Evolutionary conservation across 2,329 filamentous ascomycete genomes (phyloP), one percentile per base, ranked within the genome.

Genomic region (Aspergillus proliferans): DNA sequence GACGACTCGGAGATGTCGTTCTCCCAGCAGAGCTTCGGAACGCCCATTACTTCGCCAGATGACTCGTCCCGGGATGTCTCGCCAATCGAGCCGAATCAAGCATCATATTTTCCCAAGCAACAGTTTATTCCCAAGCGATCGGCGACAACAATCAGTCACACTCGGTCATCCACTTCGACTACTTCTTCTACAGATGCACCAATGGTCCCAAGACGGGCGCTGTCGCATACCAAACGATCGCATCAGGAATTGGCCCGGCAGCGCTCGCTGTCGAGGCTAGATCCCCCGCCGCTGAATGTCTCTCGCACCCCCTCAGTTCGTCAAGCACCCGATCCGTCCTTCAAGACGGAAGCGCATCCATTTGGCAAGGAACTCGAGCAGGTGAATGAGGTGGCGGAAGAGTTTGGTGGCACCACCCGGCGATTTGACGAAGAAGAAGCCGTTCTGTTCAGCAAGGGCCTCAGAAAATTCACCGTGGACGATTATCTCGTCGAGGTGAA

Each of bases 281-380:
- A 67, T 6, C 70, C 71, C 18, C 71, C 69, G 9, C 71, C 73
- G 4, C 58, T 73, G 12, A 64, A 63, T 9, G 62, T 64, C 3
- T 57, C 70, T 45, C 62, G 60, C 47, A 63, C 57, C 64, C 57
- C 67, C 60, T 64, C 66, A 45, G 49, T 59, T 0, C 54, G 63
- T 9, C 67, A 67, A 22, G 58, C 59, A 14, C 62, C 63, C 21
- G 61, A 66, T 33, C 70, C 73, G n/a, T 61, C 68, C 40, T 71
- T 71, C 55, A 58, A 63, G 22, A 53, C 62, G 2, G 63, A 67
- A 30, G 54, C 58, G 15, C 82, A 93, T 66, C 92, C 92, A 0
- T 97, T 97, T 61, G 88, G 88, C 47, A 84, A 86, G 45, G 93
- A 98, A 70, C 76, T 97, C 47, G 89, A 88, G 49, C 87, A 97